A percentile compares a stretch with the other conserved stretches of the same genome.
Conservation (phyloP, 2,329 filamentous ascomycete species). For the Cladorrhinum sp. region DNA sequence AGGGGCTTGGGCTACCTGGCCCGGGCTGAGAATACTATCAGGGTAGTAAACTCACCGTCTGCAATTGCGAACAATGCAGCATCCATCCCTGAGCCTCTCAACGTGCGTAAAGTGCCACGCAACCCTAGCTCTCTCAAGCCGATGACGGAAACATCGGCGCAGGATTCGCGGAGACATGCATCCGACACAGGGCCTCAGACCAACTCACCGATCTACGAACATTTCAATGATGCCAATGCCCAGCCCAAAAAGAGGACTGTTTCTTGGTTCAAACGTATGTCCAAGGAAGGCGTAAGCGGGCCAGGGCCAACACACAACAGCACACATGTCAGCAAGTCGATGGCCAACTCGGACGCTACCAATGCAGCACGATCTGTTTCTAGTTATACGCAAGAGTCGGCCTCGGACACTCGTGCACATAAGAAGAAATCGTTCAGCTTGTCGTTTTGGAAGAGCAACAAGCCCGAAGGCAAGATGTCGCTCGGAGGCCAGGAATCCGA, state of each 20-base stretch:
- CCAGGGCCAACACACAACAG: constrained; percentile 22
- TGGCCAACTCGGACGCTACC: background rate
- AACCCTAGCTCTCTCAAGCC: constrained; percentile 12
- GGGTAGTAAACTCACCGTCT: constrained; percentile 51
- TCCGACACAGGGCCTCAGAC: constrained; percentile 11
- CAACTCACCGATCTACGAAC: background rate
- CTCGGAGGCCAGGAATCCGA: constrained; percentile 39
- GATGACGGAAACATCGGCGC: background rate
- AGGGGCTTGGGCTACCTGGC: constrained; percentile 44
- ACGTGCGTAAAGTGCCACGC: constrained; percentile 37
- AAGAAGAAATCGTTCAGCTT: constrained; percentile 53
- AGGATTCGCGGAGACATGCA: constrained; percentile 1
- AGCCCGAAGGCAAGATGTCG: constrained; percentile 42
- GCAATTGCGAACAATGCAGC: constrained; percentile 33
- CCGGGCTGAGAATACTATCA: constrained; percentile 50
- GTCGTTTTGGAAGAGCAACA: constrained; percentile 53
- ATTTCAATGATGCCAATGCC: constrained; percentile 22
- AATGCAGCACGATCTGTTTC: constrained; percentile 6
- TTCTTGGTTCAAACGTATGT: constrained; percentile 51
- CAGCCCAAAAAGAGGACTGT: constrained; percentile 43
- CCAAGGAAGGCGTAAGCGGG: constrained; percentile 35
- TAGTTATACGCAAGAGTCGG: background rate
- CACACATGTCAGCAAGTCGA: constrained; percentile 15
- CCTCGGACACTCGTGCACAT: background rate
- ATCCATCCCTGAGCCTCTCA: constrained; percentile 38